Percentiles rank a stretch among this genome's conserved stretches.
These are phyloP conservation scores for Boletus rubescentipes DNA, from an alignment of 768 basidiomycete species.

Conservation along the genomic window DNA sequence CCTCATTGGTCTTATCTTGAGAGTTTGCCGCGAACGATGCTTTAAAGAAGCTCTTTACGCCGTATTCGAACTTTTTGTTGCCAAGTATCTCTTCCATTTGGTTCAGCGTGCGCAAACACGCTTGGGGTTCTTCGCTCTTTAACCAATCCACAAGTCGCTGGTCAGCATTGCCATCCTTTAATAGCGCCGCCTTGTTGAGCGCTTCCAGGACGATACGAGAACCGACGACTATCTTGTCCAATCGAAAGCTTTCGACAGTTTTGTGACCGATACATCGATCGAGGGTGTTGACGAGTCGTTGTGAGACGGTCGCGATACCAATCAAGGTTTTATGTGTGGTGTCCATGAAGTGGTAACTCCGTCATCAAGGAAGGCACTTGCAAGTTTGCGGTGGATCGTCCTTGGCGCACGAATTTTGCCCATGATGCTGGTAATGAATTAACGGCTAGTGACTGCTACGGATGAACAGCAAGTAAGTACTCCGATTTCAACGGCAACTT, in stretches of 20 bases:
- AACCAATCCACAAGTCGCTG: slow-evolving; percentile 5
- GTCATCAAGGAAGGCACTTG: too few species aligned
- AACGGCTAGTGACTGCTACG: too few species aligned
- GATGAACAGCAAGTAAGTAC: too few species aligned
- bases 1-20: background rate
- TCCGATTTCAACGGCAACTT: too few species aligned
- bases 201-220: background rate
- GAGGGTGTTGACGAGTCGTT: background rate
- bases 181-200: background rate
- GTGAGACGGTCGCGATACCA: slow-evolving; percentile 1
- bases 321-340: too few species aligned
- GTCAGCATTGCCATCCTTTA: background rate
- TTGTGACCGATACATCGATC: background rate
- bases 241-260: slow-evolving; percentile 2
- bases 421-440: too few species aligned
- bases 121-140: background rate
- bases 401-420: too few species aligned
- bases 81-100: slow-evolving; percentile 1
- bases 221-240: slow-evolving; percentile 5
- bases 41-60: background rate
- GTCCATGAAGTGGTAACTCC: too few species aligned
- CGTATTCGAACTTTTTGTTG: background rate
- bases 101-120: slow-evolving; percentile 2
- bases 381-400: too few species aligned
- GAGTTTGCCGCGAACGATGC: background rate